Base-by-base conservation (phyloP, 768 basidiomycete species). In the Epithele typhae region DNA sequence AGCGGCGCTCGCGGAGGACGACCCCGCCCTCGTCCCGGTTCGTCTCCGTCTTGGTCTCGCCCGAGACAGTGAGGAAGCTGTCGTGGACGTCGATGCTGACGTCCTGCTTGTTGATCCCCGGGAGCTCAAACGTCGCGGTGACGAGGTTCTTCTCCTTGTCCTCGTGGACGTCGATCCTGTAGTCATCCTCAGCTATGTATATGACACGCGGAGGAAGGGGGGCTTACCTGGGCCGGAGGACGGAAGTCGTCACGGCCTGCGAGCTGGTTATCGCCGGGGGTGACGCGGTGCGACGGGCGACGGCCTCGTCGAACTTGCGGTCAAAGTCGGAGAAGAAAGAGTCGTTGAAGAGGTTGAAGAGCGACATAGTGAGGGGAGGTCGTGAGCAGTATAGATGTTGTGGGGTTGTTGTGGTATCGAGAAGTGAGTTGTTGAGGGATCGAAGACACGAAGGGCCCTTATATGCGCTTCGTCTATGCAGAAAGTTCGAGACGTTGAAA, bases 71-170 rank as follows among this genome's bases (percentile, higher is more conserved):
- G 38, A 82, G 71, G 8, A 68, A 62, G 48, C 71, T 69, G 45
- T 73, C 67, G 49, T 74, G 68, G 8, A 77, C 58, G 43, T 81
- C 76, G 46, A 82, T 72, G 39, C 61, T 59, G 45, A 81, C 65
- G 43, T 79, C 62, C 33, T 78, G 72, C 19, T 74, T 71, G 47
- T 66, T 65, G 37, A 80, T 24, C 6, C 78, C 79, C 0, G 81
- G 78, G n/a, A 82, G 61, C 49, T 82, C 81, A 53, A 80, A 76
- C 10, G 66, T 59, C 24, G 78, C 79, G 0, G 73, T 75, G 36
- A 82, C 71, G 14, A 66, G 53, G 51, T 77, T 76, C 21, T 60
- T 62, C 12, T 74, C 67, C 2, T 53, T 32, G 43, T 77, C 63
- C 52, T 79, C 75, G 49, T 76, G 73, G 5, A 79, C 59, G 49